A percentile compares a stretch with the other conserved stretches of the same genome.
Conservation (phyloP, 2,329 filamentous ascomycete species). For the Calonectria multiphialidica region DNA sequence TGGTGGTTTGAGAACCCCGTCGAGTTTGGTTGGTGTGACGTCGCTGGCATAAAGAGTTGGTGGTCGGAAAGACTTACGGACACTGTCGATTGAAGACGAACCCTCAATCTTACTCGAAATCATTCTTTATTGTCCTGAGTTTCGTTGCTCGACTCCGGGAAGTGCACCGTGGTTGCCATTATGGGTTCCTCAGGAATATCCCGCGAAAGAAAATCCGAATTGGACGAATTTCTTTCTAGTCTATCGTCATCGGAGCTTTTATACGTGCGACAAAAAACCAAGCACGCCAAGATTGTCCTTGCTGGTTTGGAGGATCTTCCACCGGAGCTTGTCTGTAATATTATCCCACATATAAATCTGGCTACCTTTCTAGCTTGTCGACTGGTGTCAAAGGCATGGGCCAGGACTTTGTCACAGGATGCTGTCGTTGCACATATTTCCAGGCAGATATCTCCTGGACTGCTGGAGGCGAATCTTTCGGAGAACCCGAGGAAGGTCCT, state of each 20-base stretch:
- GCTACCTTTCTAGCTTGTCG: conserved; percentile 42
- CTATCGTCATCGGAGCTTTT: conserved; percentile 45
- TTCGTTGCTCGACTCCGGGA: not conserved
- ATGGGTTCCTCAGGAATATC: not conserved
- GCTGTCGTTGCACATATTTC: conserved; percentile 36
- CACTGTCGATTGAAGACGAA: not conserved
- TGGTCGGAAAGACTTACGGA: conserved; percentile 50
- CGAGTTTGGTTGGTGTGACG: conserved; percentile 63
- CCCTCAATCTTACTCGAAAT: not conserved
- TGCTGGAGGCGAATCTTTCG: conserved; percentile 34
- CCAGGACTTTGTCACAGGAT: conserved; percentile 37
- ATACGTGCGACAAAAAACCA: conserved; percentile 39
- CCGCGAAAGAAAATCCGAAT: conserved; percentile 18
- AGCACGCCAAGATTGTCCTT: conserved; percentile 28
- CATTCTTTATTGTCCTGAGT: not conserved
- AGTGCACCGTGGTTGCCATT: not conserved
- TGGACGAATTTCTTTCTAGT: conserved; percentile 40
- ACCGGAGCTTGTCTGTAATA: conserved; percentile 41
- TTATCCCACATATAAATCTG: conserved; percentile 38
- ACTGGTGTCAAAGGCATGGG: conserved; percentile 44
- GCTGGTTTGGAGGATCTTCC: conserved; percentile 44
- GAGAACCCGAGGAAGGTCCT: conserved; percentile 24
- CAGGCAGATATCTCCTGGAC: conserved; percentile 43
- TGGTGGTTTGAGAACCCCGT: conserved; percentile 67
- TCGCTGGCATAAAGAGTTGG: conserved; percentile 58